Evolutionary conservation across 768 basidiomycete species (phyloP).

Genomic region (Podaxis pistillaris): DNA sequence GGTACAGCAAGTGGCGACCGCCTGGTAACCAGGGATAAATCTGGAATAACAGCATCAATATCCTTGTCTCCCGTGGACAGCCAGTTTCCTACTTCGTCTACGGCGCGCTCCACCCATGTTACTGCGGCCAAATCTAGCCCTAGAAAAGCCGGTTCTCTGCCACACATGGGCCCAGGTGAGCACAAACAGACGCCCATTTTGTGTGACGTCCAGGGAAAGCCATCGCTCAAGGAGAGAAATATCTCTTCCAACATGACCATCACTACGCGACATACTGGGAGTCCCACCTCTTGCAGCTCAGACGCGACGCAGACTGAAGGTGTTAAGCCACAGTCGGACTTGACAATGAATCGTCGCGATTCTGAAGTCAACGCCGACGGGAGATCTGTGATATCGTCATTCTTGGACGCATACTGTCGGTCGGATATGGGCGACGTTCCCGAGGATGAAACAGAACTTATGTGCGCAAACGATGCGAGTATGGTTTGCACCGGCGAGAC

Average conservation of each 20-base stretch:
- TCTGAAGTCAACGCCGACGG: neutral
- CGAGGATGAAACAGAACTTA: neutral
- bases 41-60: neutral
- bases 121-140: neutral
- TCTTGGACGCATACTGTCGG: constrained; percentile 9
- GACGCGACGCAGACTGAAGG: neutral
- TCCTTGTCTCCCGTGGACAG: neutral
- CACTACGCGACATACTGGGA: neutral
- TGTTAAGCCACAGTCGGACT: neutral
- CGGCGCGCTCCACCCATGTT: neutral
- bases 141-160: neutral
- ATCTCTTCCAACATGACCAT: neutral
- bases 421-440: neutral
- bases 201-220: neutral
- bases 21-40: constrained; percentile 1
- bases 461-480: neutral
- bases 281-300: neutral
- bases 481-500: neutral
- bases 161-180: neutral
- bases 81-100: neutral
- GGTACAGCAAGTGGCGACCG: neutral
- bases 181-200: neutral
- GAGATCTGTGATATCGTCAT: constrained; percentile 9
- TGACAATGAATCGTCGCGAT: neutral
- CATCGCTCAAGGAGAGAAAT: neutral